Evolutionary conservation across 169 alveolate genomes (phyloP).

Genomic region (Cyclospora cayetanensis): DNA sequence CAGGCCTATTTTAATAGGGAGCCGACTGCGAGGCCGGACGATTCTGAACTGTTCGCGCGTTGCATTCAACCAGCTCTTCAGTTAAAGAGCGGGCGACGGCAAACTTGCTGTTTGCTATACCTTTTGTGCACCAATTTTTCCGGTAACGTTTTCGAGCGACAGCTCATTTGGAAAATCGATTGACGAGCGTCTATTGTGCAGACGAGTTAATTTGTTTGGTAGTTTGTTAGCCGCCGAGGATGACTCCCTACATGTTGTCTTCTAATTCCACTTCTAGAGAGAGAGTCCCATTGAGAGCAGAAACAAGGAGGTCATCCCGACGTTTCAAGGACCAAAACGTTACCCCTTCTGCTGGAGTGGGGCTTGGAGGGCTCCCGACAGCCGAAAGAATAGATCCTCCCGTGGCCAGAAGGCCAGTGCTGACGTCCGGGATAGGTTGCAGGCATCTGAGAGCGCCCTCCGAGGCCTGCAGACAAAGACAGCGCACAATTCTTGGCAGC

Average conservation of each 20-base stretch:
- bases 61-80: too few relatives aligned
- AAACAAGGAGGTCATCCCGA: slow-evolving; percentile 57
- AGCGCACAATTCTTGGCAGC: too few relatives aligned
- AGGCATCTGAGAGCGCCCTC: slow-evolving; percentile 33
- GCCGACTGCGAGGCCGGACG: too few relatives aligned
- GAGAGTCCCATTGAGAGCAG: slow-evolving; percentile 53
- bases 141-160: too few relatives aligned
- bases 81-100: too few relatives aligned
- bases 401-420: slow-evolving; percentile 57
- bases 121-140: too few relatives aligned
- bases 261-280: slow-evolving; percentile 20
- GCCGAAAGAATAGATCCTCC: slow-evolving; percentile 28
- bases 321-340: slow-evolving; percentile 64
- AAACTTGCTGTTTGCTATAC: too few relatives aligned
- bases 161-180: too few relatives aligned
- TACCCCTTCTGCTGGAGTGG: slow-evolving; percentile 48
- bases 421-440: slow-evolving; percentile 51
- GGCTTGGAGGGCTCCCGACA: neutral
- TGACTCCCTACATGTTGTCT: neutral
- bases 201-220: too few relatives aligned
- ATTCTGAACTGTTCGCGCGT: too few relatives aligned
- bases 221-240: neutral
- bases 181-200: too few relatives aligned
- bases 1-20: too few relatives aligned
- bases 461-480: neutral